Base-by-base conservation (phyloP, 768 basidiomycete genomes). In the Amanita muscaria region DNA sequence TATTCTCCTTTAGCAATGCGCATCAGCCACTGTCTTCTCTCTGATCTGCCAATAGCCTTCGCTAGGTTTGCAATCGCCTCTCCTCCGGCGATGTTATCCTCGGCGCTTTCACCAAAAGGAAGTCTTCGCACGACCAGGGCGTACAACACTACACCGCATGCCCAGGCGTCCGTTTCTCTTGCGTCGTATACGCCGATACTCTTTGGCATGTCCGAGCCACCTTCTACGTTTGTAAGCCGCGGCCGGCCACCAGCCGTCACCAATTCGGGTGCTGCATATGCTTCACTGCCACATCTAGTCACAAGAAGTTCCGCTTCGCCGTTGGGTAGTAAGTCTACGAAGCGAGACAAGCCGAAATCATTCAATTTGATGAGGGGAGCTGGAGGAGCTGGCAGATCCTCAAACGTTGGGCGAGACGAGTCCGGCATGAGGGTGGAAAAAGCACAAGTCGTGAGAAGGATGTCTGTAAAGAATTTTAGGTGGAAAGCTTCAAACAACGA, bases 341-440 rank as follows among this genome's bases (percentile, higher is more conserved):
- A 89, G 21, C 88, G 73, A 12, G 88, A 80, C n/a, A 94, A 75
- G 5, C 90, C 89, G 56, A 92, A 94, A 58, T 94, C 90, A 33
- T 85, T 84, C 7, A 92, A 69, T 57, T 90, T 89, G 62, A 92
- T 68, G 5, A 91, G 69, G 1, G 86, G 80, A 0, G 68, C 51
- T 0, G 76, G 66, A 1, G 70, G 60, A 1, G 61, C 49, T 9
- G 70, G 68, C 3, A 66, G 61, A 2, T 64, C 63, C 0, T 48
- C 49, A 7, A 61, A 53, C 1, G 58, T 59, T 1, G 65, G 66
- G 1, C 53, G 50, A 1, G 61, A 47, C 0, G 60, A 57, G 30
- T 44, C 19, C 5, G 37, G 46, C 7, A 49, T 46, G 14, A 63
- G 53, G 0, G 59, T 40, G 32, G 51, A 51, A 53, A 62, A 67